Base-by-base conservation (phyloP, 176 grass and related monocot genomes). In the Cocos nucifera region DNA sequence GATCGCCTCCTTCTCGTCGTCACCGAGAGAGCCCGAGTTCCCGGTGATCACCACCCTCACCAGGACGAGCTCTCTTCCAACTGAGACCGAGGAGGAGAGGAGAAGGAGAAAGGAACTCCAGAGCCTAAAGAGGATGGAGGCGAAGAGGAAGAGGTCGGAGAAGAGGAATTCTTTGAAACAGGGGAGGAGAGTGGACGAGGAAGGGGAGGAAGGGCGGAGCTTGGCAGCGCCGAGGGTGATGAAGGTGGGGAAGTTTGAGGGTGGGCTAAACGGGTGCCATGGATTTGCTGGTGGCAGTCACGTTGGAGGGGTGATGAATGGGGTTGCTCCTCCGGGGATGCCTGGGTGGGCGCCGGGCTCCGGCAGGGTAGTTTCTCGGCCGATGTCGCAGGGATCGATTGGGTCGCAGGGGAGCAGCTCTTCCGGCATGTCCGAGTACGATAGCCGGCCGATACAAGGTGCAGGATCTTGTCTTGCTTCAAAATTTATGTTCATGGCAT, bases 91-190 rank as follows among this genome's bases (percentile, higher is more conserved):
- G 63, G 94, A 92, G 64, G 76, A 82, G 26, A 63, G 77, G 59
- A 61, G 77, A 35, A 81, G 84, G 53, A 83, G 82, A 16, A 84
- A 76, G 19, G 85, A 85, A 50, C 62, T 89, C 60, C 84, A 86
- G 88, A 86, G 79, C 66, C 56, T 83, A 67, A 81, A 88, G 71
- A 78, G 88, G 4, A 22, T 89, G 44, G 79, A 85, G 67, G 88
- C 85, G 16, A 98, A 98, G 79, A 80, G 87, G 72, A 92, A 93
- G 76, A 79, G 84, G 19, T 70, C 86, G n/a, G 85, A 93, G 79
- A 83, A 85, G 16, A 80, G 82, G 5, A 98, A 79, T 77, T 89
- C 88, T 5, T 74, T 93, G 64, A 86, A 73, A 63, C 49, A 2
- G 22, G 66, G 17, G 28, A 21, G 35, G 56, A 6, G 7, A 30